Conservation (phyloP, 768 basidiomycete genomes). For the Rubroboletus satanas region DNA sequence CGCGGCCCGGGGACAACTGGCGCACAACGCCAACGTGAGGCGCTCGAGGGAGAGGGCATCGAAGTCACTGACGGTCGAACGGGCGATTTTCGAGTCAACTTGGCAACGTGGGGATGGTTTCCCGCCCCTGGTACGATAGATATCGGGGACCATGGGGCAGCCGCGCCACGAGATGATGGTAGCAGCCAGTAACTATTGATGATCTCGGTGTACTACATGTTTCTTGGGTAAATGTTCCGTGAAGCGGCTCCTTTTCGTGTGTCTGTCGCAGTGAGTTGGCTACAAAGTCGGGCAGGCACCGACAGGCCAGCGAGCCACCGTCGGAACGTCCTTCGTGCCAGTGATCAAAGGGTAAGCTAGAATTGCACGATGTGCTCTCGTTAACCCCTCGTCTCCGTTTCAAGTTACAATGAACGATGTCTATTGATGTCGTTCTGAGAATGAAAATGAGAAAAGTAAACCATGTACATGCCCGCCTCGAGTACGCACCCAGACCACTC, state of each 20-base stretch:
- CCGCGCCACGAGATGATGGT: neutral
- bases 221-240: neutral
- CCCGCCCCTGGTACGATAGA: conserved; percentile 36
- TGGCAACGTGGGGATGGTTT: conserved; percentile 65
- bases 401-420: neutral
- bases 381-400: neutral
- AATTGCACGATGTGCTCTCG: neutral
- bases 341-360: neutral
- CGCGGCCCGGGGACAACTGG: conserved; percentile 81
- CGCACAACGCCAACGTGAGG: conserved; percentile 71
- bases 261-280: neutral
- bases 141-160: conserved; percentile 5
- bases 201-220: neutral
- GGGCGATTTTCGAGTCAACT: conserved; percentile 57
- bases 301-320: too few species aligned
- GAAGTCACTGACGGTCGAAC: conserved; percentile 57
- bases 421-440: neutral
- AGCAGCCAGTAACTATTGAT: neutral
- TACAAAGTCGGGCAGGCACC: neutral
- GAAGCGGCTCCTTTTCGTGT: neutral
- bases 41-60: conserved; percentile 77
- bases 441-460: neutral
- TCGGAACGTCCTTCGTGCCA: neutral
- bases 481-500: neutral
- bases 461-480: neutral